Conservation (phyloP, 305 asterid genomes). For the Fraxinus paxiana region DNA sequence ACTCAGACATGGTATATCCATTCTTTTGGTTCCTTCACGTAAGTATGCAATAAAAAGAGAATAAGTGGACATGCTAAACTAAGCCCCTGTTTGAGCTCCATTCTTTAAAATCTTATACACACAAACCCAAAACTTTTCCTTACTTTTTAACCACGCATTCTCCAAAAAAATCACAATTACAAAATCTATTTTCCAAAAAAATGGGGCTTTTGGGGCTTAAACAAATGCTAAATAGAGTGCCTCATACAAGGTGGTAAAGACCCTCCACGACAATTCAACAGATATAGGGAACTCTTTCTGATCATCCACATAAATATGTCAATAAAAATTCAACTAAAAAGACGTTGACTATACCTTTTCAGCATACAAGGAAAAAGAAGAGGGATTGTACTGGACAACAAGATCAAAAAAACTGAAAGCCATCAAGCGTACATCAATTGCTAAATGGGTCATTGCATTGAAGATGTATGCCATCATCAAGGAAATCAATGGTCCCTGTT, state of each 20-base stretch:
- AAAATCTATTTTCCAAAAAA: neutral
- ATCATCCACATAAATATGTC: neutral
- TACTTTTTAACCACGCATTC: neutral
- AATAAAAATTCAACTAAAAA: conserved; percentile 16
- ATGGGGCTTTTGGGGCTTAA: neutral
- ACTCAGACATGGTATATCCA: neutral
- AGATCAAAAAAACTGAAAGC: conserved; percentile 86
- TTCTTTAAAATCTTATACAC: neutral
- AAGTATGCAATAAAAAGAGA: conserved; percentile 10
- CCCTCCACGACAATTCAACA: neutral
- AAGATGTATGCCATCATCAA: conserved; percentile 78
- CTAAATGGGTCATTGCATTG: conserved; percentile 81
- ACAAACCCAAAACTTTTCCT: neutral
- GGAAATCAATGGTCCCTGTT: conserved; percentile 67
- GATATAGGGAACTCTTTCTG: neutral
- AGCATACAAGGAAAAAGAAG: conserved; percentile 64
- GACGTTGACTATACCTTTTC: conserved; percentile 58
- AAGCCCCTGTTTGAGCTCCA: neutral
- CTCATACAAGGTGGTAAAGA: neutral
- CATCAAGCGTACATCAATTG: conserved; percentile 79
- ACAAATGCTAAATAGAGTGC: neutral
- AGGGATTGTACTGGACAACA: conserved; percentile 68
- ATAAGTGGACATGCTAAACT: neutral
- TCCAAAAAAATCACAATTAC: neutral
- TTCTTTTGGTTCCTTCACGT: neutral